Conservation (phyloP, 768 basidiomycete genomes). For the Lactarius vividus region DNA sequence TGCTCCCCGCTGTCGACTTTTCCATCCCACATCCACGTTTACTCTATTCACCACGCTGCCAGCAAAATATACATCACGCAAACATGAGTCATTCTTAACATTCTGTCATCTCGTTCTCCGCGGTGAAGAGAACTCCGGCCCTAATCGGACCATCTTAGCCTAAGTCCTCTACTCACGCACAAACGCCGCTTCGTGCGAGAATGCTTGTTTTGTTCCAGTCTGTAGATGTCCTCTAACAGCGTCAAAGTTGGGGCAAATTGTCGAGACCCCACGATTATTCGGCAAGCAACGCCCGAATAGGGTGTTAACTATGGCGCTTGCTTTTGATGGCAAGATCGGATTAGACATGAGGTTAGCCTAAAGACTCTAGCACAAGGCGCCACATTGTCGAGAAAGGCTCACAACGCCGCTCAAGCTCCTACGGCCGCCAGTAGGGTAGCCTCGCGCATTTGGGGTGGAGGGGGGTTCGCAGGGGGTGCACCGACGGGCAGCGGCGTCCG, state of each 20-base stretch:
- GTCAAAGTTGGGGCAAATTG: neutral
- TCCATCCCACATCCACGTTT: constrained; percentile 10
- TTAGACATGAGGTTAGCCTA: neutral
- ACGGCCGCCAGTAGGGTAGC: constrained; percentile 34
- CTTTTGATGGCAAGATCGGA: constrained; percentile 8
- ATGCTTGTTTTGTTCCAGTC: constrained; percentile 8
- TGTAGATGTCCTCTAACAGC: neutral
- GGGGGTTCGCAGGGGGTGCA: constrained; percentile 53
- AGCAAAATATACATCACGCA: constrained; percentile 4
- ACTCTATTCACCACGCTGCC: neutral
- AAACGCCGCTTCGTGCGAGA: constrained; percentile 13
- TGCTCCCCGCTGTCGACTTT: neutral
- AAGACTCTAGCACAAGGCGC: neutral
- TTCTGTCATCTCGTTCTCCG: constrained; percentile 11
- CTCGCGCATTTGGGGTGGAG: constrained; percentile 19
- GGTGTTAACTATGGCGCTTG: neutral
- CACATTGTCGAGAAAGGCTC: neutral
- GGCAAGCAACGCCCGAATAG: constrained; percentile 1
- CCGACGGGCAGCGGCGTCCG: constrained; percentile 57
- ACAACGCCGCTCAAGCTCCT: constrained; percentile 34
- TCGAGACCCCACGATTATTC: neutral
- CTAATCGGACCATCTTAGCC: constrained; percentile 7
- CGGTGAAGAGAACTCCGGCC: neutral
- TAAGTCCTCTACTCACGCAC: constrained; percentile 8
- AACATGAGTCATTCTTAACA: neutral